Evolutionary conservation across 345 rosid species (phyloP).

Genomic region (Salix dunnii): DNA sequence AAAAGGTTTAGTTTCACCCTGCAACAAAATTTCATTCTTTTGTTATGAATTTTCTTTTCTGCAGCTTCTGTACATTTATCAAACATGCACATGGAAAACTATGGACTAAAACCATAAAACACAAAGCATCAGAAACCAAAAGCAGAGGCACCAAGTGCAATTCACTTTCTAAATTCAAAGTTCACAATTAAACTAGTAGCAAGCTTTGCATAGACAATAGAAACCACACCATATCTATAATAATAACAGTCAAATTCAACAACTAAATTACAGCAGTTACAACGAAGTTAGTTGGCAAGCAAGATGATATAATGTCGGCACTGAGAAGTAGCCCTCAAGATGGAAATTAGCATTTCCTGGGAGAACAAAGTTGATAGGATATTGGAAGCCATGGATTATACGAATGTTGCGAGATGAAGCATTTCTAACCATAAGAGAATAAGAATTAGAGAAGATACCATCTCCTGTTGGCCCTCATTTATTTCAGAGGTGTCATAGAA

Average conservation of each 20-base stretch:
- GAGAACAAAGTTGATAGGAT: neutral
- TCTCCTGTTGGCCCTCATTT: neutral
- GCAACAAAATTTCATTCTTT: conserved; percentile 20
- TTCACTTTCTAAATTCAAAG: neutral
- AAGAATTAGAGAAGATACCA: neutral
- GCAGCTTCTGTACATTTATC: neutral
- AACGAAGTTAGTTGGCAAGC: neutral
- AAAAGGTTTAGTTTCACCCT: conserved; percentile 84
- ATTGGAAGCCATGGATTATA: neutral
- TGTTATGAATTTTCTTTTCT: neutral
- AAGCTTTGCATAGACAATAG: neutral
- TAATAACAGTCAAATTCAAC: neutral
- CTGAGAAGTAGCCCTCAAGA: neutral
- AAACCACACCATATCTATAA: neutral
- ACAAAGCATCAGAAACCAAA: neutral
- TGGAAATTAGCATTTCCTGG: neutral
- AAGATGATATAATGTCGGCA: neutral
- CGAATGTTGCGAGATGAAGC: neutral
- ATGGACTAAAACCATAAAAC: neutral
- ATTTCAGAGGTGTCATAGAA: neutral
- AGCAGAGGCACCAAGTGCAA: neutral
- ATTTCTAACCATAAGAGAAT: neutral
- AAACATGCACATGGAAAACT: neutral
- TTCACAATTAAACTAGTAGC: neutral
- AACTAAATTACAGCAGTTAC: neutral